Conservation (phyloP, 2,329 filamentous ascomycete species). For the Falciphora oryzae region DNA sequence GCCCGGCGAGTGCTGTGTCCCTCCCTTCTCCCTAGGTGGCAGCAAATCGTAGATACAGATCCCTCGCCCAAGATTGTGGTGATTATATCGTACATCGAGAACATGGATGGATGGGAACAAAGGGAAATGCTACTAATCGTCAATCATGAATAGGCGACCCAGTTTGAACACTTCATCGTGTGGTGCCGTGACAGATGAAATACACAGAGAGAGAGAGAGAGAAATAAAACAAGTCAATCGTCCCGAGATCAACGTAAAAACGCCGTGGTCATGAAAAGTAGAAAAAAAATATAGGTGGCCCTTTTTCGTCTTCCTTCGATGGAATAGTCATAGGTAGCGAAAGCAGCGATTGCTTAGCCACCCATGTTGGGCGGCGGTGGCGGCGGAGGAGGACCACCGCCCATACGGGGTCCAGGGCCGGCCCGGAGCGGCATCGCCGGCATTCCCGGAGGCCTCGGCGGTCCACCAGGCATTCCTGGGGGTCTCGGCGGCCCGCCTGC, state of each 20-base stretch:
- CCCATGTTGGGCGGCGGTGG: neutral
- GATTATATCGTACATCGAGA: neutral
- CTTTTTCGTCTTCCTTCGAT: neutral
- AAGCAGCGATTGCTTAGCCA: neutral
- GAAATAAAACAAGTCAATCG: neutral
- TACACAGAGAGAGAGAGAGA: neutral
- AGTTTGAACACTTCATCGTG: neutral
- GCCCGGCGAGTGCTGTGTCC: neutral
- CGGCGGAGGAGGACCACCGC: neutral
- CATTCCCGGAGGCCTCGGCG: neutral
- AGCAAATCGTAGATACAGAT: neutral
- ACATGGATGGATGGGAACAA: neutral
- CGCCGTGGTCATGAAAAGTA: no score
- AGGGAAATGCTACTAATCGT: neutral
- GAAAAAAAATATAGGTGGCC: neutral
- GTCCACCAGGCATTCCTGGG: neutral
- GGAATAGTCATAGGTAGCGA: neutral
- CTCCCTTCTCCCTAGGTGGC: neutral
- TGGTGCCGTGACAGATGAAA: neutral
- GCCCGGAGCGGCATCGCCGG: neutral
- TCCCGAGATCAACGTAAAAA: neutral
- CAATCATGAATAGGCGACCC: neutral
- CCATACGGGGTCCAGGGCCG: neutral
- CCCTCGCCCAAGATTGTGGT: neutral
- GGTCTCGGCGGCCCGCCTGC: neutral